Evolutionary conservation across 305 asterid species (phyloP), one percentile per base, ranked within the genome.

Genomic region (Fraxinus velutina): DNA sequence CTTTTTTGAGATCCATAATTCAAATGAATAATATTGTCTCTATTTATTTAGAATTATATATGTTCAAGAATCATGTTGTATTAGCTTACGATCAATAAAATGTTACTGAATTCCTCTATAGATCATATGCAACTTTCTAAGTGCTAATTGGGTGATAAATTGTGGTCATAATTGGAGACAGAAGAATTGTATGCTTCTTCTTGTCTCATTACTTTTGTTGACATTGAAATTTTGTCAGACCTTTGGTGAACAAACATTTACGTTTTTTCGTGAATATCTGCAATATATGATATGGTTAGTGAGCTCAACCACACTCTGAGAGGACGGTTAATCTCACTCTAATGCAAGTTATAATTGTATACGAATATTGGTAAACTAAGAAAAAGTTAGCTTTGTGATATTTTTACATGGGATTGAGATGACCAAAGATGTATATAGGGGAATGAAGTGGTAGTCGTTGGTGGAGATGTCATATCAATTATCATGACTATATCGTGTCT

Each of bases 1-100:
- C 81, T 95, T 76, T 95, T 93, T 88, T 93, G 84, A 91, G 78
- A 27, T 30, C 97, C 80, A 19, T 90, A 64, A 64, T 9, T 24
- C 32, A 7, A 12, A 66, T 29, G 21, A 21, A 66, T 66, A 3
- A 27, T 29, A 13, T 27, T 10, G 72, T 47, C 57, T 47, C 17
- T 47, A 13, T 44, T 44, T 44, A 44, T 44, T 44, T 13, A 1
- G 57, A 62, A 2, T 62, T 62, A 19, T 8, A 5, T 2, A 27
- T 27, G 8, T 66, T 66, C 36, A 27, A 27, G 73, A 66, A 24
- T 24, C 34, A 64, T 64, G n/a, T 64, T 64, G 36, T 24, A 64
- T 64, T 10, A 64, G 73, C 24, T 64, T 64, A 9, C 0, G 0
- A 10, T 64, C 36, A 24, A 64, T 24, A 22, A 64, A 27, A 24